These are phyloP conservation scores for Penicillium ochrochloron DNA, from an alignment of 495 filamentous ascomycete genomes.

Conservation along the genomic window DNA sequence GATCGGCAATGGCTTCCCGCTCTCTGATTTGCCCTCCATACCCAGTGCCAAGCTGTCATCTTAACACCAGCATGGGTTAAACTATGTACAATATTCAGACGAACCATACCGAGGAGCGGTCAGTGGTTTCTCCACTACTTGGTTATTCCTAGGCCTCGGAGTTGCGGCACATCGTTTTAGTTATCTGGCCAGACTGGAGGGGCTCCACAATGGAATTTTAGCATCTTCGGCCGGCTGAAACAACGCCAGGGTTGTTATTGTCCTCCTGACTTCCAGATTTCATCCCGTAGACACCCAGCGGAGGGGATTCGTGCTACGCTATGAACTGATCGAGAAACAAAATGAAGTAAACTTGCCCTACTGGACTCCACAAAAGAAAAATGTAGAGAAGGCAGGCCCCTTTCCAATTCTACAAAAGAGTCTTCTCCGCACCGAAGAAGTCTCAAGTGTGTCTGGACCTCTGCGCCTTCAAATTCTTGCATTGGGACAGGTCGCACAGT, in stretches of 20 bases:
- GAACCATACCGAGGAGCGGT: slow-evolving; percentile 20
- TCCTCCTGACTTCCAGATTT: slow-evolving; percentile 10
- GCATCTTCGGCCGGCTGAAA: slow-evolving; percentile 3
- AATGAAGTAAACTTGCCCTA: background rate
- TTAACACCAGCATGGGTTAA: background rate
- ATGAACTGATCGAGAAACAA: background rate
- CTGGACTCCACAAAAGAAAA: background rate
- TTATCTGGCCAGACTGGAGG: background rate
- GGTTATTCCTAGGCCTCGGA: background rate
- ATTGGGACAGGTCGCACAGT: background rate
- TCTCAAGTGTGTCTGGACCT: background rate
- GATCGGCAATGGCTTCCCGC: background rate
- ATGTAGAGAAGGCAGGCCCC: background rate
- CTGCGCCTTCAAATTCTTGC: slow-evolving; percentile 1
- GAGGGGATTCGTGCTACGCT: slow-evolving; percentile 15
- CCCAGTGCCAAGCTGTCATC: slow-evolving; percentile 4
- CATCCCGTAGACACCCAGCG: slow-evolving; percentile 13
- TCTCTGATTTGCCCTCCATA: background rate
- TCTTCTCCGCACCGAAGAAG: background rate
- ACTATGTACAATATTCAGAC: background rate
- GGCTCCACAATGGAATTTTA: background rate
- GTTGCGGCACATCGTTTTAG: background rate
- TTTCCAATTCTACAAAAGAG: background rate
- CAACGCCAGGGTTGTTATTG: slow-evolving; percentile 1
- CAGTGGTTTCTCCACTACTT: background rate